A percentile compares a stretch with the other conserved stretches of the same genome.
Conservation (phyloP, 345 rosid species). For the Linum usitatissimum region DNA sequence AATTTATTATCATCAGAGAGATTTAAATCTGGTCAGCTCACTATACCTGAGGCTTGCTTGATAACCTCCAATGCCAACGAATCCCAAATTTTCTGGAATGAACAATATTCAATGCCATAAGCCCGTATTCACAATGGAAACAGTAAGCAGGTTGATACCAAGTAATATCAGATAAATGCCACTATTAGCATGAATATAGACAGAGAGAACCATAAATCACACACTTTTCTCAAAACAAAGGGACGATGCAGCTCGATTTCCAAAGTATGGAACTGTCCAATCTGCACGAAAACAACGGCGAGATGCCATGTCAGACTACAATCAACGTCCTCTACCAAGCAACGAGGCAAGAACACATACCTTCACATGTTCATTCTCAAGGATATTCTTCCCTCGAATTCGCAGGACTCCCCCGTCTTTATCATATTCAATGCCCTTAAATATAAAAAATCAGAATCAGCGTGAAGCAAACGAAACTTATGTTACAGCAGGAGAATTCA, state of each 20-base stretch:
- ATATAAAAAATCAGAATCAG: not conserved
- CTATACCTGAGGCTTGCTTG: slow-evolving; percentile 83
- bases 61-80: slow-evolving; percentile 73
- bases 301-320: not conserved
- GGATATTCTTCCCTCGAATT: slow-evolving; percentile 73
- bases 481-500: not conserved
- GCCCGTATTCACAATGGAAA: not conserved
- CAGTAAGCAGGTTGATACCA: not conserved
- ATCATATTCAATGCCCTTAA: slow-evolving; percentile 69
- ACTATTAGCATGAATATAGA: not conserved
- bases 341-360: slow-evolving; percentile 21
- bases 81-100: slow-evolving; percentile 67
- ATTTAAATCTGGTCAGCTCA: not conserved
- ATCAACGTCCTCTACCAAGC: not conserved
- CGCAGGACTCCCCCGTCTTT: slow-evolving; percentile 70
- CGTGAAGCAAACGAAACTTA: not conserved
- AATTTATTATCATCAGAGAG: too few species aligned
- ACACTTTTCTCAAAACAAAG: slow-evolving; percentile 83
- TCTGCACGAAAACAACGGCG: slow-evolving; percentile 32
- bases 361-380: slow-evolving; percentile 85
- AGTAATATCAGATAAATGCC: not conserved
- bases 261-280: slow-evolving; percentile 88
- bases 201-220: not conserved
- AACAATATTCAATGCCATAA: slow-evolving; percentile 5
- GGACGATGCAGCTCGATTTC: slow-evolving; percentile 76